phyloP scores from a whole-genome alignment of 1,284 basidiomycete genomes.

The Cystobasidium pallidum region DNA sequence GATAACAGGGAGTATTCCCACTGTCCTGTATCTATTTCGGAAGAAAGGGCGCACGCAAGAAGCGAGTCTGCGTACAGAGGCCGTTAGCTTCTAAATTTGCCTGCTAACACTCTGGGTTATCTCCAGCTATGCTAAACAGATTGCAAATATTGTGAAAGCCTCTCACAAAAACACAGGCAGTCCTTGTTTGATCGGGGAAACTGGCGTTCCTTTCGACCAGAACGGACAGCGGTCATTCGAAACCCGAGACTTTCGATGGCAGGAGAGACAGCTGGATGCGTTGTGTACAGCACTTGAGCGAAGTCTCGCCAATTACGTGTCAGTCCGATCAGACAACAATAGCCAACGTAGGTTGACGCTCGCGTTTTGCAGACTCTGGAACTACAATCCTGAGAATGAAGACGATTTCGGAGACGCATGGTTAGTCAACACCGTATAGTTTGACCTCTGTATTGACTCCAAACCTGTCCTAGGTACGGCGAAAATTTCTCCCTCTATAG shows the following conservation, averaged over 20 bases:
- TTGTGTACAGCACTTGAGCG: slow-evolving; percentile 55
- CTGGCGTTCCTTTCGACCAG: slow-evolving; percentile 90
- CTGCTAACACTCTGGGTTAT: not conserved
- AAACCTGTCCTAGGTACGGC: slow-evolving; percentile 48
- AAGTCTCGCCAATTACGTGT: slow-evolving; percentile 27
- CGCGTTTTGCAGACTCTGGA: slow-evolving; percentile 72
- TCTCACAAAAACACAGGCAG: slow-evolving; percentile 69
- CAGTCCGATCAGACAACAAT: slow-evolving; percentile 12
- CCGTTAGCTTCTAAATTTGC: not conserved
- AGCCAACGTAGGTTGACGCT: not conserved
- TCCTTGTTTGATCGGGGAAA: slow-evolving; percentile 85
- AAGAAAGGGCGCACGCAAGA: slow-evolving; percentile 72
- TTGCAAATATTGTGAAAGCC: slow-evolving; percentile 73
- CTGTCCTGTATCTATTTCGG: slow-evolving; percentile 83
- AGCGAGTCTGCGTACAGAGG: slow-evolving; percentile 57
- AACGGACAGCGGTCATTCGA: slow-evolving; percentile 74
- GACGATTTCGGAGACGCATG: slow-evolving; percentile 82
- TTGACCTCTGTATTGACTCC: not conserved
- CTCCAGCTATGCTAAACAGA: slow-evolving; percentile 69
- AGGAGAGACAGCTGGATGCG: slow-evolving; percentile 56
- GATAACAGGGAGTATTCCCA: slow-evolving; percentile 70
- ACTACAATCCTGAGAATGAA: slow-evolving; percentile 86
- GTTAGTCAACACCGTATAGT: slow-evolving; percentile 66
- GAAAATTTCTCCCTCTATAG: slow-evolving; percentile 90
- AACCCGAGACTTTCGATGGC: slow-evolving; percentile 67